Evolutionary conservation across 1,284 basidiomycete genomes (phyloP).

Genomic region (Rhodotorula mucilaginosa): DNA sequence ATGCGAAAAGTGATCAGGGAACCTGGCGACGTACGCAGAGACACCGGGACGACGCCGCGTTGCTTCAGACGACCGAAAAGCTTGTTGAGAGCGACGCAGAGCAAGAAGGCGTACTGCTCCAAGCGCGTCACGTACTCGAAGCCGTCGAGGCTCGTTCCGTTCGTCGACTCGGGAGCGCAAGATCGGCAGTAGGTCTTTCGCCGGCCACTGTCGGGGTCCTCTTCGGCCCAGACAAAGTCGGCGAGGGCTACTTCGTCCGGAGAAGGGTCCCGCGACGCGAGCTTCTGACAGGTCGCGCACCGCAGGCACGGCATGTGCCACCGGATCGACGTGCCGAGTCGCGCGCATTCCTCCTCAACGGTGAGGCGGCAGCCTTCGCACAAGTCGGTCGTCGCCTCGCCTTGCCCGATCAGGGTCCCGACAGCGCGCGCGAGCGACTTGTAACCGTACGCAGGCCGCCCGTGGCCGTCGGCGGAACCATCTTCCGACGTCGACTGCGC

Average conservation of each 20-base stretch:
- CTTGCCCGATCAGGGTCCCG: conserved; percentile 47
- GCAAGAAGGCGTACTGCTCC: conserved; percentile 95
- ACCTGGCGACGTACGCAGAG: conserved; percentile 60
- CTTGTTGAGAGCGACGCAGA: conserved; percentile 91
- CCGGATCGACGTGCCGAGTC: conserved; percentile 86
- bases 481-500: not conserved
- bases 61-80: conserved; percentile 87
- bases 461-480: conserved; percentile 29
- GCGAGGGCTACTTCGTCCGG: conserved; percentile 11
- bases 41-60: conserved; percentile 80
- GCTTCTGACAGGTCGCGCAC: conserved; percentile 75
- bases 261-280: conserved; percentile 52
- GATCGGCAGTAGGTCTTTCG: conserved; percentile 61
- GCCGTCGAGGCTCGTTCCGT: conserved; percentile 52
- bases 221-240: conserved; percentile 29
- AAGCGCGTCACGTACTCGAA: conserved; percentile 89
- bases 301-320: conserved; percentile 94
- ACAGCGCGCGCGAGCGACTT: conserved; percentile 42
- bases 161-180: conserved; percentile 52
- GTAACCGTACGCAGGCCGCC: conserved; percentile 46
- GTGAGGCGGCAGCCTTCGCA: conserved; percentile 85
- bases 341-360: conserved; percentile 94
- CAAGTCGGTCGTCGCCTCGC: conserved; percentile 61
- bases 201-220: conserved; percentile 39
- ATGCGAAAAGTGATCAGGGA: conserved; percentile 11